These are phyloP conservation scores for Schoenoplectus tabernaemontani DNA, from an alignment of 202 grass and related monocot species.

Conservation along the genomic window DNA sequence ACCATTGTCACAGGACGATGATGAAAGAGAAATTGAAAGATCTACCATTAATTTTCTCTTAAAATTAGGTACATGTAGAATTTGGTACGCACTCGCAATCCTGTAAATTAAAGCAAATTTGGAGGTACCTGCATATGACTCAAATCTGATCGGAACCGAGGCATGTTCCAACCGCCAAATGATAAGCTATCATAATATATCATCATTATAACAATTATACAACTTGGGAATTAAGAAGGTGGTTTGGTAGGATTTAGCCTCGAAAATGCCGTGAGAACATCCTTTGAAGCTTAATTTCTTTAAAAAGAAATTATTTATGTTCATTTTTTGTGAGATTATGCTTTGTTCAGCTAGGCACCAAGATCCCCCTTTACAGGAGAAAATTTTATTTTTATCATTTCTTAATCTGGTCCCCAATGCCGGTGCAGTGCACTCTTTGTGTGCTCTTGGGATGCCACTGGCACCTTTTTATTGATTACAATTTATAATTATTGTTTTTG, in stretches of 20 bases:
- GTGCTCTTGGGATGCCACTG: background rate
- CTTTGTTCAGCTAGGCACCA: background rate
- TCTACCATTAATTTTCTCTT: background rate
- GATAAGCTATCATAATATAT: background rate
- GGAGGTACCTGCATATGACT: background rate
- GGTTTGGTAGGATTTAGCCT: constrained; percentile 1
- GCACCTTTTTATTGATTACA: background rate
- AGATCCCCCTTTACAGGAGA: background rate
- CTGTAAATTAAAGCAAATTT: background rate
- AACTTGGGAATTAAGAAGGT: constrained; percentile 13
- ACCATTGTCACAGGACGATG: too few species aligned
- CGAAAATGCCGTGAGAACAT: background rate
- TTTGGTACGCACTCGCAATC: background rate
- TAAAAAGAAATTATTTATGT: background rate
- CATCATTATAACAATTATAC: background rate
- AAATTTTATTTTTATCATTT: background rate
- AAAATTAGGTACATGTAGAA: background rate
- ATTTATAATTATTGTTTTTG: background rate
- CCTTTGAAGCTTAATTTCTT: background rate
- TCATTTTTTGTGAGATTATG: background rate
- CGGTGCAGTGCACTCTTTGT: background rate
- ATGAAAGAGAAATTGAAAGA: background rate
- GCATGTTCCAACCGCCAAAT: background rate
- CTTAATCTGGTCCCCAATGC: background rate
- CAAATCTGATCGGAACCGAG: background rate